Conservation (phyloP, 768 basidiomycete genomes). For the Termitomyces sp. region DNA sequence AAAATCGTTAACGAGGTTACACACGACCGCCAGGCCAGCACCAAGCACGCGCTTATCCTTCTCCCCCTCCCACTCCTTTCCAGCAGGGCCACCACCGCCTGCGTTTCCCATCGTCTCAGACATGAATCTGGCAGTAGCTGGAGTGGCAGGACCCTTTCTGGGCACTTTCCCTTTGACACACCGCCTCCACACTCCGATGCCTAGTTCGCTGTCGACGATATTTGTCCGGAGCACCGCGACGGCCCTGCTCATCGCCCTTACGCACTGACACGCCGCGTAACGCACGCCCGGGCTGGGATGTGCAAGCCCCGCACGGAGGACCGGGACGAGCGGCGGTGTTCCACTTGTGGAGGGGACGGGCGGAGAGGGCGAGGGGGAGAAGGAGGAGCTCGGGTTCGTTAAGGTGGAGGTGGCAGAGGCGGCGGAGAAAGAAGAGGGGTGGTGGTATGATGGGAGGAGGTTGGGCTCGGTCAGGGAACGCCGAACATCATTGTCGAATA, state of each 20-base stretch:
- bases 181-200: slow-evolving; percentile 63
- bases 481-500: slow-evolving; percentile 71
- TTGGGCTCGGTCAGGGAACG: slow-evolving; percentile 36
- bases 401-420: slow-evolving; percentile 27
- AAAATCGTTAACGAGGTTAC: slow-evolving; percentile 84
- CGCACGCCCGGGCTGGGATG: slow-evolving; percentile 71
- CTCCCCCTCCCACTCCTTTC: slow-evolving; percentile 19
- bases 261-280: slow-evolving; percentile 82
- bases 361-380: slow-evolving; percentile 17
- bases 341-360: slow-evolving; percentile 19
- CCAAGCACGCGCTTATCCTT: slow-evolving; percentile 64
- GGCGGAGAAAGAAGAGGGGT: slow-evolving; percentile 45
- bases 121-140: neutral
- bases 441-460: neutral
- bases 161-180: slow-evolving; percentile 13
- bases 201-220: slow-evolving; percentile 78
- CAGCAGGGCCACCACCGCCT: neutral
- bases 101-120: neutral
- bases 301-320: slow-evolving; percentile 46
- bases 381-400: slow-evolving; percentile 18
- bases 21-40: slow-evolving; percentile 69
- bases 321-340: slow-evolving; percentile 34
- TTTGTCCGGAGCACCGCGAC: slow-evolving; percentile 80
- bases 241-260: slow-evolving; percentile 73
- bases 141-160: neutral